Evolutionary conservation across 2,329 filamentous ascomycete species (phyloP), one percentile per base, ranked within the genome.

Genomic region (Fusarium nygamai): DNA sequence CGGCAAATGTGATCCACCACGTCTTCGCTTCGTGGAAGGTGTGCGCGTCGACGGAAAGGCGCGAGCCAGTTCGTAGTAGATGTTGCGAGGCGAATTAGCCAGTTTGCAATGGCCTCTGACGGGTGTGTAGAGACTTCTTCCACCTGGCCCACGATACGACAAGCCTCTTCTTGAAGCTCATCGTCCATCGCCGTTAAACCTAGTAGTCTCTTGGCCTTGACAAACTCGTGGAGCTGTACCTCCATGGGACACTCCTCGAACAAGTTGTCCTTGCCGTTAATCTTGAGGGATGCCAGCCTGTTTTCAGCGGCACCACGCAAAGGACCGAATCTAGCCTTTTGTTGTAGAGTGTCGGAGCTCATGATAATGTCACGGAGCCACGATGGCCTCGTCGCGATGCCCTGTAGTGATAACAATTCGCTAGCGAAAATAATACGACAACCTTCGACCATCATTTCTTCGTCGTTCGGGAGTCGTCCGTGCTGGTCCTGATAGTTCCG

Each of bases 291-390:
- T 3, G 84, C 83, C 67, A 89, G 78, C 44, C 83, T 85, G 76
- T 84, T 87, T 71, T 89, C 87, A 16, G 81, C 80, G 27, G 84
- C 83, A 7, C 82, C 80, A 72, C 86, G 82, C 29, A 88, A 82
- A 5, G 87, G 87, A 56, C 85, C 83, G 67, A 89, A 85, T 54
- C 84, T 84, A 19, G 88, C 88, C 65, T 83, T 82, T 44, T 82
- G 81, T 12, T 83, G 81, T 5, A 85, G 74, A 11, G 82, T 81
- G 2, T 85, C 84, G 3, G 85, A 84, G 36, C 84, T 85, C 82
- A 91, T 85, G 61, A 92, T 81, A 14, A 92, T 80, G 76, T 92
- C 90, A 70, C 88, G 86, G 61, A 92, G 84, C 90, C 90, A 92
- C 5, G 85, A 84, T 34, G 80, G 79, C 31, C 83, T 82, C 8